A percentile compares a stretch with the other conserved stretches of the same genome.
Conservation (phyloP, 352 stramenopile species). For the Lagenidium giganteum region DNA sequence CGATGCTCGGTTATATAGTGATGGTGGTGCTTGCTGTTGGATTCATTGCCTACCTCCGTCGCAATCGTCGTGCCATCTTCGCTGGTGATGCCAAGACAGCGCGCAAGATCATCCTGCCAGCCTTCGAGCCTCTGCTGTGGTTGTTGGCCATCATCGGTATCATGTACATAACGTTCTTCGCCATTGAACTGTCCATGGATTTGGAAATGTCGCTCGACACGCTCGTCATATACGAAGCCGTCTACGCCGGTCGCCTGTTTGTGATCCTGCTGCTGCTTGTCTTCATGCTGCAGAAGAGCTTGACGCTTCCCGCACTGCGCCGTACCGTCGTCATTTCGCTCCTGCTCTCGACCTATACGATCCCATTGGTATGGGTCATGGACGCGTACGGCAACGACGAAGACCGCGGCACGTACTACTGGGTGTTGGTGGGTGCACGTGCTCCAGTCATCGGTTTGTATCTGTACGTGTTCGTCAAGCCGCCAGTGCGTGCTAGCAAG, state of each 20-base stretch:
- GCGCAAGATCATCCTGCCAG: conserved; percentile 57
- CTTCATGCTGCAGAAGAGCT: conserved; percentile 56
- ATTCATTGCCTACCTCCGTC: conserved; percentile 22
- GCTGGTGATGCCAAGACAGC: conserved; percentile 33
- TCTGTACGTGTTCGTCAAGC: conserved; percentile 1
- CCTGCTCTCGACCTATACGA: conserved; percentile 42
- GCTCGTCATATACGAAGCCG: conserved; percentile 31
- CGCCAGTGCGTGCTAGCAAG: conserved; percentile 10
- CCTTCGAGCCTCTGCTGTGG: conserved; percentile 67
- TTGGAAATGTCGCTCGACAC: conserved; percentile 22
- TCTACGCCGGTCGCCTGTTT: conserved; percentile 55
- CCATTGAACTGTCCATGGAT: no score
- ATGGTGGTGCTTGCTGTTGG: no score
- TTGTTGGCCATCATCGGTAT: conserved; percentile 27
- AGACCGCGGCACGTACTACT: no score
- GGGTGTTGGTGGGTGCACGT: background rate
- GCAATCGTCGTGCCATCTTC: conserved; percentile 15
- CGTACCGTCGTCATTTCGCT: conserved; percentile 36
- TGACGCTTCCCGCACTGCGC: conserved; percentile 41
- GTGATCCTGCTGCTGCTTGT: conserved; percentile 58
- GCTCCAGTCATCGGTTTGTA: conserved; percentile 1
- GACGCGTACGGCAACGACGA: conserved; percentile 5
- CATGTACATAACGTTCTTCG: no score
- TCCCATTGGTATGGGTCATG: conserved; percentile 43
- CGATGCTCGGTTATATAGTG: no score